Percentiles rank a stretch among this genome's conserved stretches.
Conservation (phyloP, 2,329 filamentous ascomycete species). For the Pseudocercospora cruenta region DNA sequence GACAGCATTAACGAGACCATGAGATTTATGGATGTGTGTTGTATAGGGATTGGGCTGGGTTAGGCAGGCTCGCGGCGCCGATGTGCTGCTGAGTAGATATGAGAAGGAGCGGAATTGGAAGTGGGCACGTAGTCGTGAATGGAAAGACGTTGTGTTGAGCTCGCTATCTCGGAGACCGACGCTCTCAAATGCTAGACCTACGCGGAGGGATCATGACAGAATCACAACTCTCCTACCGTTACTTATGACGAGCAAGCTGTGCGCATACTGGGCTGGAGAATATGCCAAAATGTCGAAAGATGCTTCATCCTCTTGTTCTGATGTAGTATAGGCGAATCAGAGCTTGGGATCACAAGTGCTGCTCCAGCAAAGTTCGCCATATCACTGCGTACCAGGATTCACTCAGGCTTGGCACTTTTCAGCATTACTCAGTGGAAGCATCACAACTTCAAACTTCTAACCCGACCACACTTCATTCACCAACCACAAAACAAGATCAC, state of each 20-base stretch:
- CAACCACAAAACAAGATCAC: background rate
- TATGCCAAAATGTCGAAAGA: too few relatives aligned
- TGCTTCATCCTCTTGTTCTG: background rate
- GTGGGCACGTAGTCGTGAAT: background rate
- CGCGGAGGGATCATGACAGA: too few relatives aligned
- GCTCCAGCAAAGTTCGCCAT: background rate
- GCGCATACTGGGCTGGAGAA: too few relatives aligned
- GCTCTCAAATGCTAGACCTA: too few relatives aligned
- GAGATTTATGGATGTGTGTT: background rate
- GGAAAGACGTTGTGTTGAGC: background rate
- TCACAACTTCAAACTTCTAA: background rate
- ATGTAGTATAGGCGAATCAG: background rate
- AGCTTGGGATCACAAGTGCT: background rate
- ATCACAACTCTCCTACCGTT: too few relatives aligned
- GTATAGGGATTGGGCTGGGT: background rate
- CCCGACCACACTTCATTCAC: background rate
- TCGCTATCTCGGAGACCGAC: too few relatives aligned
- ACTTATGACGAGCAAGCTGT: too few relatives aligned
- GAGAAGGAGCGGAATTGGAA: background rate
- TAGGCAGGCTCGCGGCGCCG: background rate
- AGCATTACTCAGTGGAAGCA: background rate
- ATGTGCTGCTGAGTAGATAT: background rate
- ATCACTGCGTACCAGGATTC: background rate
- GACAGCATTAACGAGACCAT: conserved; percentile 1
- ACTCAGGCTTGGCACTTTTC: background rate